Evolutionary conservation across 1,284 basidiomycete species (phyloP), one percentile per base, ranked within the genome.

Genomic region (Mycena citricolor): DNA sequence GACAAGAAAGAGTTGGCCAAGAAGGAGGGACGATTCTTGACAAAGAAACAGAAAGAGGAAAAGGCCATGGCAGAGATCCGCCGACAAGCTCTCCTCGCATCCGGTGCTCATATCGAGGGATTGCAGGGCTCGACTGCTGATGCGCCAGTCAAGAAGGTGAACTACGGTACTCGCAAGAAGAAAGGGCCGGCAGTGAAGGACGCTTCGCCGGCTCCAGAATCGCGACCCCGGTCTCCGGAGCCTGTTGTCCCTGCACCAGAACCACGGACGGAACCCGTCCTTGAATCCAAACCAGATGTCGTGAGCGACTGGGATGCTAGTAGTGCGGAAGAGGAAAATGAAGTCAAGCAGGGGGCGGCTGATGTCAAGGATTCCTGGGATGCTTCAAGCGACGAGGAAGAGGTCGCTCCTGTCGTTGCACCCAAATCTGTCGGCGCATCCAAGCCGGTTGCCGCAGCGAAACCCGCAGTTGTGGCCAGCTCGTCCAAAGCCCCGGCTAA

Each of bases 31-130:
- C 81, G 87, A 42, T 70, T 93, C 23, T 76, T 97, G 34, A 97
- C 94, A 5, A 91, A 94, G 62, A 97, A 97, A 68, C 94, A 99
- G 65, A 97, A 94, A 69, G 90, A 92, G 59, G 94, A 98, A 64
- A 86, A 81, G 57, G 88, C 89, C 13, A 88, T 86, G 48, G 94
- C 94, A 7, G 94, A 98, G 65, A 81, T 91, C 26, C 83, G 94
- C 44, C 90, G 87, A 66, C 83, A 95, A 65, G 95, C 95, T 4
- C 77, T 99, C 46, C 76, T 99, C 39, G 83, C 86, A 17, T 90
- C 90, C 22, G 94, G 94, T 36, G 88, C 92, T 44, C 85, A 88
- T 57, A 86, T 99, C 51, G 94, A 94, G 54, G 97, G 90, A 47
- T 72, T 98, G 30, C 83, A 86, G 44, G 73, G 65, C 4, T 66